Evolutionary conservation across 1,284 basidiomycete genomes (phyloP).

Genomic region (Pseudomicrostroma phylloplanum): DNA sequence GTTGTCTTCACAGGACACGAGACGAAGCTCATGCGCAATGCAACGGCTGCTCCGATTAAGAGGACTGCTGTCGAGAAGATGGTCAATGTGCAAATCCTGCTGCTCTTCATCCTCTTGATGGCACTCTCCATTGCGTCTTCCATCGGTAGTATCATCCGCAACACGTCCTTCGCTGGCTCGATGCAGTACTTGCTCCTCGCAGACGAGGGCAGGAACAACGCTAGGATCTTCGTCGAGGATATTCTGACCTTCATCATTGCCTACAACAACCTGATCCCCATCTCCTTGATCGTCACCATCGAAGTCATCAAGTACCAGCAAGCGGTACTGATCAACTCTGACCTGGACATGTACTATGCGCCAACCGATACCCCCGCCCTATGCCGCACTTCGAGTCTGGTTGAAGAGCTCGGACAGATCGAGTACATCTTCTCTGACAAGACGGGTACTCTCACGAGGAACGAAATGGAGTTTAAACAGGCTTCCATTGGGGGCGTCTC

Average conservation of each 20-base stretch:
- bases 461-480: constrained; percentile 94
- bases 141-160: constrained; percentile 73
- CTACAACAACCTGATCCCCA: constrained; percentile 98
- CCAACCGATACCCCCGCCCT: constrained; percentile 91
- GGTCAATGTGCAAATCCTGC: constrained; percentile 95
- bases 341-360: constrained; percentile 71
- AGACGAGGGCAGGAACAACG: constrained; percentile 41
- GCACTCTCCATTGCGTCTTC: constrained; percentile 84
- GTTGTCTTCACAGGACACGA: constrained; percentile 95
- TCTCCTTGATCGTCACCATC: constrained; percentile 98
- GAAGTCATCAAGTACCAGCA: constrained; percentile 99
- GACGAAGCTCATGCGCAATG: constrained; percentile 92
- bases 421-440: constrained; percentile 99
- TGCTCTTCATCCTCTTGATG: constrained; percentile 81
- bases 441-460: constrained; percentile 91
- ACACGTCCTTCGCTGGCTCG: constrained; percentile 29
- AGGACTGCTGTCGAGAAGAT: constrained; percentile 90
- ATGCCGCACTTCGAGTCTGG: constrained; percentile 91
- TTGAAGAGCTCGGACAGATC: constrained; percentile 97
- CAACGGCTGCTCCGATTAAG: constrained; percentile 87
- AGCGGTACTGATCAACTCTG: constrained; percentile 91
- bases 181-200: constrained; percentile 42
- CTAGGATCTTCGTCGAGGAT: constrained; percentile 59
- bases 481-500: constrained; percentile 81
- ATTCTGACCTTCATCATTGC: constrained; percentile 97